Evolutionary conservation across 2,329 filamentous ascomycete species (phyloP), one percentile per base, ranked within the genome.

Genomic region (Sarocladium strictum): DNA sequence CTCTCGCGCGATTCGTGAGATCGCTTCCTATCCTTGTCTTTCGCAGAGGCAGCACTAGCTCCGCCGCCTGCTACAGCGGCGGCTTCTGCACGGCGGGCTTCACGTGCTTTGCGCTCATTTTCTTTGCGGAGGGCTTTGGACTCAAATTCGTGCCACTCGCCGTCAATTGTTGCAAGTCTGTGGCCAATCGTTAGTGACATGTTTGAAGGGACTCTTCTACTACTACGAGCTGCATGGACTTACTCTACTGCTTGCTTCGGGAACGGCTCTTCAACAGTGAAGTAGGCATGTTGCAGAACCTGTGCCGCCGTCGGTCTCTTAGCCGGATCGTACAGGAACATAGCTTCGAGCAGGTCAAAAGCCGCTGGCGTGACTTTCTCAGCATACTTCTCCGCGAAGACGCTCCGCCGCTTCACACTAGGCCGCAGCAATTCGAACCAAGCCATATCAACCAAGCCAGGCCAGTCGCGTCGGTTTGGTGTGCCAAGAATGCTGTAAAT

Each of bases 121-220:
- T 97, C 92, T 62, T 94, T 94, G 29, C 94, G 81, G 24, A 96
- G 77, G 15, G 91, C 92, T 73, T 99, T 99, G 55, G 90, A 96
- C 73, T 99, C 94, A 64, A 97, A 96, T 67, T 99, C 94, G 67
- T 99, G 94, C 94, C 94, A 99, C 63, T 99, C 94, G 21, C 94
- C 94, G 62, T 94, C 84, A 27, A 99, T 79, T 50, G 85, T 76
- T 57, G 86, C 84, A 51, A 99, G 80, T 64, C 88, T 89, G 58
- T 45, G 19, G 11, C 12, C 35, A 35, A 3, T 3, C 12, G 19
- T 49, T 49, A 24, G 53, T 63, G 57, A 60, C 65, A 75, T 64
- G 74, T 68, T 41, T 58, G 27, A 32, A 23, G 12, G 40, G 27
- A 19, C n/a, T n/a, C n/a, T n/a, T n/a, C n/a, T n/a, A 35, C 12